Evolutionary conservation across 805 yeast genomes (phyloP), one percentile per base, ranked within the genome.

Genomic region (Priceomyces medius): DNA sequence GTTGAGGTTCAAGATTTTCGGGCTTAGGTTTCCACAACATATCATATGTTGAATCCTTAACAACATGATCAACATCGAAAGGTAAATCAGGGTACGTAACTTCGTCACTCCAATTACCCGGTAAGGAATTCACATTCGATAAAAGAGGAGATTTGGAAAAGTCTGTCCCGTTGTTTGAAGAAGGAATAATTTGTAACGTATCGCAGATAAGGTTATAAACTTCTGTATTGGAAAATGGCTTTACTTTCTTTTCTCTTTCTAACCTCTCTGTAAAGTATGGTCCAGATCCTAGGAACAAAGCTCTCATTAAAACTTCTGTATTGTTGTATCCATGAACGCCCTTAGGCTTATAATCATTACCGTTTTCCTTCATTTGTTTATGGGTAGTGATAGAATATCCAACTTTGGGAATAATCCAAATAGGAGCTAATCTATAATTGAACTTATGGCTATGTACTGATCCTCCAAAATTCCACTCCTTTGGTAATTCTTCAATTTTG

Each of bases 291-390:
- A 88, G 52, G 58, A 91, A 90, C 7, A 87, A 51, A 0, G 96
- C 89, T 38, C 96, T 67, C 96, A 89, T 89, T 43, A 88, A 65
- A 5, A 83, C 74, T 46, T 83, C 88, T 0, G 83, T 74, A 54
- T 84, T 85, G 54, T 84, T 80, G 59, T 87, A 90, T 2, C 97
- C 97, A 61, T 88, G 95, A 0, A 85, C 85, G 7, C 96, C 97
- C 41, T 68, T 68, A 3, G 88, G 85, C n/a, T 58, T 56, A 56
- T 82, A 83, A 10, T 74, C 70, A 37, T 68, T 59, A 20, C 63
- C 61, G 55, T 72, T 71, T 2, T 67, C 67, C 18, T 73, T 72
- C 76, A 80, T 77, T 43, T 75, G 75, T 14, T 71, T 71, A 42
- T 72, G 75, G 0, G 89, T 85, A 2, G 87, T 75, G 12, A 89